These are phyloP conservation scores for Myxozyma neglecta DNA, from an alignment of 805 yeast species.

Conservation along the genomic window DNA sequence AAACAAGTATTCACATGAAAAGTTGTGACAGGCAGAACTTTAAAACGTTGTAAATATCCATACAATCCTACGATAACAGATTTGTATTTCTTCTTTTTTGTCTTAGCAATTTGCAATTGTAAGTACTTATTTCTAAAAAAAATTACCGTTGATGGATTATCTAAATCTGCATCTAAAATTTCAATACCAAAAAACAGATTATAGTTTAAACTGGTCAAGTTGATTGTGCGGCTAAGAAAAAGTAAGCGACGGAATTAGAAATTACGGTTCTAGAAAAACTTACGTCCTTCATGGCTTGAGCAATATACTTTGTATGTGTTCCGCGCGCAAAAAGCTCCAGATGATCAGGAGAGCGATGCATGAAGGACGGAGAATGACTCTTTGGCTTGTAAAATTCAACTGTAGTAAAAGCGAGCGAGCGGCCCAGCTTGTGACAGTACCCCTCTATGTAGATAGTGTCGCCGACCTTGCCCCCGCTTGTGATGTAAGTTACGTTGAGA, in stretches of 20 bases:
- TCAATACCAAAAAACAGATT: background rate
- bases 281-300: conserved; percentile 42
- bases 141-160: too few relatives aligned
- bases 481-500: conserved; percentile 43
- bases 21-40: too few relatives aligned
- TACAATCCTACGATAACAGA: too few relatives aligned
- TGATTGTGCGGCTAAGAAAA: conserved; percentile 14
- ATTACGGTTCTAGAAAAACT: conserved; percentile 19
- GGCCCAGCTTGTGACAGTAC: conserved; percentile 42
- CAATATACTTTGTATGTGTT: conserved; percentile 46
- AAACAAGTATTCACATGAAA: too few relatives aligned
- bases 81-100: too few relatives aligned
- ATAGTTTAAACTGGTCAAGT: conserved; percentile 14
- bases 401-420: conserved; percentile 45
- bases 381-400: conserved; percentile 40
- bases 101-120: too few relatives aligned
- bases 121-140: too few relatives aligned
- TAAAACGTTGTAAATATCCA: too few relatives aligned
- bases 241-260: background rate
- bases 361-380: background rate
- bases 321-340: conserved; percentile 44
- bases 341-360: conserved; percentile 3
- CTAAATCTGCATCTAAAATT: background rate
- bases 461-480: conserved; percentile 43
- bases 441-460: conserved; percentile 35